A percentile compares a stretch with the other conserved stretches of the same genome.
Conservation (phyloP, 495 filamentous ascomycete species). For the Rostrohypoxylon terebratum region DNA sequence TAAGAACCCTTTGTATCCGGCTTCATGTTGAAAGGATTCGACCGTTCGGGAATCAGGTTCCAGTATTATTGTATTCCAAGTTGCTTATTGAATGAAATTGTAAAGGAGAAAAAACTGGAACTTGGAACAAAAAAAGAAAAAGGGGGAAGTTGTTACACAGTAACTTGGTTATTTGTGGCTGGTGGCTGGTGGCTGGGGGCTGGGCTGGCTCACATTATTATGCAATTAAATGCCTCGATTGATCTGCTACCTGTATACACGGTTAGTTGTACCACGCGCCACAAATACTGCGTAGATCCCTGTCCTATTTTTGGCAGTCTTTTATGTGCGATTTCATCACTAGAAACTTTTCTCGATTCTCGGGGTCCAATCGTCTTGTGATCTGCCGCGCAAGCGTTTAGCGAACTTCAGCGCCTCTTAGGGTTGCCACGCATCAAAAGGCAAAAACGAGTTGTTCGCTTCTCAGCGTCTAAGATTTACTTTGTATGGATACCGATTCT, state of each 20-base stretch:
- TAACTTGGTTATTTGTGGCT: slow-evolving; percentile 5
- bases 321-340: background rate
- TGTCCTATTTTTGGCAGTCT: slow-evolving; percentile 13
- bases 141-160: background rate
- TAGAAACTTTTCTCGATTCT: background rate
- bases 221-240: background rate
- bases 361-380: background rate
- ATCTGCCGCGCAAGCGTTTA: slow-evolving; percentile 10
- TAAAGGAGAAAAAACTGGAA: background rate
- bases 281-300: slow-evolving; percentile 8
- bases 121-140: background rate
- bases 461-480: background rate
- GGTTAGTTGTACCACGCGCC: slow-evolving; percentile 6
- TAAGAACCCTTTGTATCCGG: background rate
- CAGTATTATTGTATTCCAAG: too few species aligned
- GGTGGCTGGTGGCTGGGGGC: too few species aligned
- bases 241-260: slow-evolving; percentile 25
- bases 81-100: background rate
- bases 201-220: slow-evolving; percentile 7
- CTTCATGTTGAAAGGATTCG: background rate
- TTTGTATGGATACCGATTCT: background rate
- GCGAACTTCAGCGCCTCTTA: background rate
- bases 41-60: background rate
- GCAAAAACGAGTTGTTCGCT: background rate
- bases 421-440: slow-evolving; percentile 7